Base-by-base conservation (phyloP, 2,329 filamentous ascomycete genomes). In the Calycina marina region DNA sequence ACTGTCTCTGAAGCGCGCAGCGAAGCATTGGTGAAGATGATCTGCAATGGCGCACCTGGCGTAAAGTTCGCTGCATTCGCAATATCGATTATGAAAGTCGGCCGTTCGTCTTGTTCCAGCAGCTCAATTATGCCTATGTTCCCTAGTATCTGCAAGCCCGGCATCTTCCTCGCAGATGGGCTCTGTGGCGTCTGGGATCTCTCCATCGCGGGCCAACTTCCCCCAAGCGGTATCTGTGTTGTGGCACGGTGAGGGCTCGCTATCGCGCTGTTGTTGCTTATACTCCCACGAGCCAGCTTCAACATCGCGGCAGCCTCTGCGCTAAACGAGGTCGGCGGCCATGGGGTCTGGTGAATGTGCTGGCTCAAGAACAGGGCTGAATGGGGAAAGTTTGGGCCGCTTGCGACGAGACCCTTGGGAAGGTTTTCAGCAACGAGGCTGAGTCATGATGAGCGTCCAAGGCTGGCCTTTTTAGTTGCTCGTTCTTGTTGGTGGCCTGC, bases 71-170 rank as follows among this genome's bases (percentile, higher is more conserved):
- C 52, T 1, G 61, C 53, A 45, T 77, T 70, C 5, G 61, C 60
- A 31, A 81, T 56, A 46, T 88, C 80, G 18, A 88, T 61, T 25
- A 88, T 66, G 45, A 88, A 83, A 0, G 77, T 81, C 3, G 80
- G 82, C 28, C 82, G 63, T 30, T 77, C 70, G 50, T 90, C 82
- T 42, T 79, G 69, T 48, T 88, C 80, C 25, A 90, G 55, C 24
- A 88, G 58, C 51, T 88, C 82, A 13, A 77, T 56, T 6, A 83
- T 65, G 14, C 77, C 75, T 31, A 85, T 62, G 15, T 67, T 67
- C 25, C 69, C 69, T 4, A 86, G 60, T 31, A 72, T 57, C 31
- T 72, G 63, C 27, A 71, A 41, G 4, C 62, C 60, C 2, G 69
- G 60, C 1, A 59, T 26, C 4, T 58, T 54, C 39, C 60, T 50